Conservation (phyloP, 2,329 filamentous ascomycete species). For the Penicillium sp. region DNA sequence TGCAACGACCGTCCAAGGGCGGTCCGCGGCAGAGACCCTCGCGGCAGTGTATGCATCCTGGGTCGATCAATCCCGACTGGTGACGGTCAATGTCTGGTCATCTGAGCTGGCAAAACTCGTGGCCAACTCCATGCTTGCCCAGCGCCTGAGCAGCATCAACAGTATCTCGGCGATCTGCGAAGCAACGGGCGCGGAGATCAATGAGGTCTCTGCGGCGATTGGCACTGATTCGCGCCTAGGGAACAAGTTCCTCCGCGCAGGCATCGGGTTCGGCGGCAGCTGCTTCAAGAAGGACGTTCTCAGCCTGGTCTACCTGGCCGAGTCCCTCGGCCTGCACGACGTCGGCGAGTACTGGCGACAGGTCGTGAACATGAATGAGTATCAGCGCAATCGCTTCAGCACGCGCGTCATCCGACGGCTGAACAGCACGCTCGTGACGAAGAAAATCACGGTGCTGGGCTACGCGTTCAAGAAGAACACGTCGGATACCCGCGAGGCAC, state of each 20-base stretch:
- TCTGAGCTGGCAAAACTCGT: constrained; percentile 76
- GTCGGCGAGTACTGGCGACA: constrained; percentile 73
- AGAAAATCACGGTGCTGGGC: constrained; percentile 71
- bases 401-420: constrained; percentile 63
- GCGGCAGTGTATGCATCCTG: constrained; percentile 66
- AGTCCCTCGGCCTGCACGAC: constrained; percentile 65
- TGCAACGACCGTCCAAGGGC: constrained; percentile 57
- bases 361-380: constrained; percentile 73
- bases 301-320: constrained; percentile 69
- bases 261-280: constrained; percentile 42
- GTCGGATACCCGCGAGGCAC: constrained; percentile 68
- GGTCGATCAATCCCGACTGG: constrained; percentile 64
- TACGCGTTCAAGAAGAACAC: constrained; percentile 80
- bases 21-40: constrained; percentile 61
- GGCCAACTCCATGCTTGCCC: constrained; percentile 75
- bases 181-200: constrained; percentile 68
- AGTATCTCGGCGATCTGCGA: constrained; percentile 75
- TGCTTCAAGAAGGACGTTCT: constrained; percentile 74
- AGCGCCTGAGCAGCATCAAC: constrained; percentile 77
- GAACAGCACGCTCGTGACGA: constrained; percentile 65
- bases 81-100: constrained; percentile 72
- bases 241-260: constrained; percentile 67
- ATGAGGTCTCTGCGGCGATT: constrained; percentile 63
- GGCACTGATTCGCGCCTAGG: constrained; percentile 71
- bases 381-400: constrained; percentile 67